phyloP scores from a whole-genome alignment of 2,329 filamentous ascomycete genomes.

The Cadophora malorum region DNA sequence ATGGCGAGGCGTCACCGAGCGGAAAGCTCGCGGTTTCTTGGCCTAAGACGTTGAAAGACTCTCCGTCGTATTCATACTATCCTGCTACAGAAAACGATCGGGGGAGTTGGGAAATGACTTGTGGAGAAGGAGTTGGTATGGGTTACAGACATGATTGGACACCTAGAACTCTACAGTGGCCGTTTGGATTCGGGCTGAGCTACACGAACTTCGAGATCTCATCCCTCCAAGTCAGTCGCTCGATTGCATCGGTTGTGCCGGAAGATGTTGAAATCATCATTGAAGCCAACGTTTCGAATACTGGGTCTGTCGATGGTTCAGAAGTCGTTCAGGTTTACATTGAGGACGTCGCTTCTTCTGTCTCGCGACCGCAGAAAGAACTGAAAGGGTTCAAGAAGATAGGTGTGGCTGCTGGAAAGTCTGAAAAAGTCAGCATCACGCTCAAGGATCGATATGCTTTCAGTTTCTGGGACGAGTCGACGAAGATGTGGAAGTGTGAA shows the following conservation, averaged over 20 bases:
- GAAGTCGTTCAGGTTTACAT: not conserved
- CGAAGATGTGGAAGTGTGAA: slow-evolving; percentile 1
- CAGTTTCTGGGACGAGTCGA: slow-evolving; percentile 13
- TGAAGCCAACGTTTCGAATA: not conserved
- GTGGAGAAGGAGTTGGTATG: slow-evolving; percentile 2
- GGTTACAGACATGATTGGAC: slow-evolving; percentile 8
- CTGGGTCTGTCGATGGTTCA: not conserved
- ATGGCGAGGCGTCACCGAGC: slow-evolving; percentile 2
- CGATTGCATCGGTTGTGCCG: not conserved
- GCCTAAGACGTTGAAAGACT: slow-evolving; percentile 2
- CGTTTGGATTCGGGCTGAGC: slow-evolving; percentile 44
- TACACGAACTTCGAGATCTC: slow-evolving; percentile 27
- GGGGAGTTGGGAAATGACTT: not conserved
- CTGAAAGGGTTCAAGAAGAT: not conserved
- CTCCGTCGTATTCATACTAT: slow-evolving; percentile 2
- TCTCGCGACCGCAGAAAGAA: not conserved
- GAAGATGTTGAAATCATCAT: not conserved
- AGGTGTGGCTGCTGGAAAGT: not conserved
- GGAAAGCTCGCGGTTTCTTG: not conserved
- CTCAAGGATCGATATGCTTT: slow-evolving; percentile 7
- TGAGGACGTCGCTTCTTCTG: not conserved
- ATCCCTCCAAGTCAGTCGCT: slow-evolving; percentile 1
- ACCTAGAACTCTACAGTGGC: not conserved
- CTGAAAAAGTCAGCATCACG: slow-evolving; percentile 3
- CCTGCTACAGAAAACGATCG: not conserved